Evolutionary conservation across 2,329 filamentous ascomycete species (phyloP), one percentile per base, ranked within the genome.

Genomic region (Alternaria postmessia): DNA sequence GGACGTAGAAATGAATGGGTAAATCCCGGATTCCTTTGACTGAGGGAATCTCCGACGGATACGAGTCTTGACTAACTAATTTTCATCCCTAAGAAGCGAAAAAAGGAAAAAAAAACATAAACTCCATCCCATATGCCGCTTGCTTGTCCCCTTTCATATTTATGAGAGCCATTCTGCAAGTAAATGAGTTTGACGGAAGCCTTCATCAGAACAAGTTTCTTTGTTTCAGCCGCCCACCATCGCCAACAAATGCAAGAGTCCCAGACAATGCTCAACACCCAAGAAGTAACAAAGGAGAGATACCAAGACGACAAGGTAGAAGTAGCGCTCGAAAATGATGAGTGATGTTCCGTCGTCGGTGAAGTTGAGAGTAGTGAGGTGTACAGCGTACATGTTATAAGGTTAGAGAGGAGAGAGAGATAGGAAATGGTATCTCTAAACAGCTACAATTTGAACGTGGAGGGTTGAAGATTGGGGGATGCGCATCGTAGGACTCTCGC

Each of bases 21-120:
- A 78, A 78, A 78, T 77, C 75, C 74, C 70, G 73, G 67, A 71
- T 68, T 68, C 64, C 24, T 24, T 24, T 24, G 24, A 24, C 24
- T 24, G 24, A 24, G 32, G 65, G 24, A 18, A 71, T 69, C 69
- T 61, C 74, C 63, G 72, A 72, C 71, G 73, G 76, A 78, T 78
- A 78, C 76, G 76, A 78, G 76, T 76, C 76, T 76, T 76, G 76
- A 77, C 74, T 75, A 75, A 68, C 74, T 77, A 77, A n/a, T 39
- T 74, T 69, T 74, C 69, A 75, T 77, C 75, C 75, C 73, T 75
- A 69, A 69, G 65, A 72, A 72, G 63, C 65, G 62, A 69, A 70
- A 64, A 36, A 51, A 38, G 46, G 41, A 47, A 46, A 41, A 22
- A 55, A 44, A 59, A 38, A 51, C 46, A 61, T 36, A 58, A 59